phyloP scores from a whole-genome alignment of 129 eudicot genomes.

The Deinandra increscens region DNA sequence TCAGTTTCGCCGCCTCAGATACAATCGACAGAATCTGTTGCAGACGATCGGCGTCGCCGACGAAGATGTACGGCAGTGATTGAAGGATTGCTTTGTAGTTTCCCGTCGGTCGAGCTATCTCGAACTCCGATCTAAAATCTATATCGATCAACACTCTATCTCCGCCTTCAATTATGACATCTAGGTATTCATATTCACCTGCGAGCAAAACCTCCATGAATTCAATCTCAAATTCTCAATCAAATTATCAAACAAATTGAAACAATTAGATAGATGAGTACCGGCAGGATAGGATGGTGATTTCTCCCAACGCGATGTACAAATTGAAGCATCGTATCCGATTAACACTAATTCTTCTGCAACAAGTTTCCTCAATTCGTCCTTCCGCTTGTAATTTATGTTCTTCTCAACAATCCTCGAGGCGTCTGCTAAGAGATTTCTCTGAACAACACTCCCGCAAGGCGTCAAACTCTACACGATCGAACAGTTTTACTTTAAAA shows the following conservation, averaged over 20 bases:
- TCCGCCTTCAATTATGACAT: slow-evolving; percentile 49
- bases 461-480: slow-evolving; percentile 60
- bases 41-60: slow-evolving; percentile 72
- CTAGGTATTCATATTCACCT: slow-evolving; percentile 84
- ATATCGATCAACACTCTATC: slow-evolving; percentile 67
- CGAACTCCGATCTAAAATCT: slow-evolving; percentile 89
- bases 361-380: slow-evolving; percentile 52
- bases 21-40: slow-evolving; percentile 53
- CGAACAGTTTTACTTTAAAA: slow-evolving; percentile 3
- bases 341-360: slow-evolving; percentile 39
- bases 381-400: slow-evolving; percentile 53
- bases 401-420: slow-evolving; percentile 59
- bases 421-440: slow-evolving; percentile 70
- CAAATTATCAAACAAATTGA: not conserved
- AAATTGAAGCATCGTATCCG: slow-evolving; percentile 71
- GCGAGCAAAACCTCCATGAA: not conserved
- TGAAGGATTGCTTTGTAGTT: slow-evolving; percentile 63
- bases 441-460: slow-evolving; percentile 55
- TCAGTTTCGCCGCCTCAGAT: slow-evolving; percentile 65
- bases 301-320: slow-evolving; percentile 89
- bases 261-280: slow-evolving; percentile 20
- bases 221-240: not conserved
- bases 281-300: slow-evolving; percentile 72
- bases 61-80: slow-evolving; percentile 61
- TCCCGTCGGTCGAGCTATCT: slow-evolving; percentile 75